A percentile compares a stretch with the other conserved stretches of the same genome.
Evolutionary conservation across 208 protist species (phyloP).

Genomic region (Trypanosoma mega): DNA sequence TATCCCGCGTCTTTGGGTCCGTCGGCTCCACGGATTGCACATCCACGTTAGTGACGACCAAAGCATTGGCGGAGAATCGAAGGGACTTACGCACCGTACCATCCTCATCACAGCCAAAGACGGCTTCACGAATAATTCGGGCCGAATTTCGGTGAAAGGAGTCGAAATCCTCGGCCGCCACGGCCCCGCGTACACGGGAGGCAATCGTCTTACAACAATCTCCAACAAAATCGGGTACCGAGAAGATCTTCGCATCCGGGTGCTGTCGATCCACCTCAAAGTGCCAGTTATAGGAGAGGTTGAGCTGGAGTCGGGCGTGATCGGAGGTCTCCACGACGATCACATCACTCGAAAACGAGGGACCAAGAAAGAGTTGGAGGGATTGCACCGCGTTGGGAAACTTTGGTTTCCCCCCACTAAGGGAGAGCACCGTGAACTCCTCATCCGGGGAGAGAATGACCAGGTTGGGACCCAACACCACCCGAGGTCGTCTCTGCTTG

Average conservation of each 20-base stretch:
- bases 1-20: conserved; percentile 92
- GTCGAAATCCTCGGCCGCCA: conserved; percentile 94
- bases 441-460: conserved; percentile 96
- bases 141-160: conserved; percentile 96
- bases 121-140: conserved; percentile 92
- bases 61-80: conserved; percentile 88
- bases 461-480: conserved; percentile 93
- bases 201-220: conserved; percentile 98
- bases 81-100: conserved; percentile 60
- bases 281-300: conserved; percentile 97
- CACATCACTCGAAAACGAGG: conserved; percentile 94
- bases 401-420: conserved; percentile 94
- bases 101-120: conserved; percentile 88
- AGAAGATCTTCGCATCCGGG: conserved; percentile 75
- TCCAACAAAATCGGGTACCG: conserved; percentile 97
- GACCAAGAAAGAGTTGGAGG: conserved; percentile 93
- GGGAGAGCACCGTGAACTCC: conserved; percentile 94
- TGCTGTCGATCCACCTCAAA: conserved; percentile 80
- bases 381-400: conserved; percentile 90
- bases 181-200: conserved; percentile 92
- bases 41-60: conserved; percentile 95
- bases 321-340: conserved; percentile 96
- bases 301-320: conserved; percentile 93
- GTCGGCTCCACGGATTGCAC: conserved; percentile 94
- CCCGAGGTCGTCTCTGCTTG: conserved; percentile 73